These are phyloP conservation scores for Boletales sp. DNA, from an alignment of 768 basidiomycete genomes.

Conservation along the genomic window DNA sequence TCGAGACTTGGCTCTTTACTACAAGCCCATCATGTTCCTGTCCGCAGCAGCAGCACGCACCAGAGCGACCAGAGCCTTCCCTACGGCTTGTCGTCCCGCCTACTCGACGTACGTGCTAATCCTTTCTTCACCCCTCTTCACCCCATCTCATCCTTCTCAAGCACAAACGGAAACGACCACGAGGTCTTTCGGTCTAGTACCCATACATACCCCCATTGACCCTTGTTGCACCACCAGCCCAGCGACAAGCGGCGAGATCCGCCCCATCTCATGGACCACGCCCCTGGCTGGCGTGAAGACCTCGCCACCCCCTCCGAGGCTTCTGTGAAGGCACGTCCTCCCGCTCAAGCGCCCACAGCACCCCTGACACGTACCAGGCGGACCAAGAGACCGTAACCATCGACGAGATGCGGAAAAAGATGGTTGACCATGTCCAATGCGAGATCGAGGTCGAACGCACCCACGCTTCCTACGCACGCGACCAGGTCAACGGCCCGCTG, in stretches of 20 bases:
- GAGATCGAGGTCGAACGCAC: constrained; percentile 17
- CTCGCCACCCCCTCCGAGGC: constrained; percentile 67
- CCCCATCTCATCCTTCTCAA: too few species aligned
- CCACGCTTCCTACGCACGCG: constrained; percentile 27
- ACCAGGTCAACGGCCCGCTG: constrained; percentile 27
- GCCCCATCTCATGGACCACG: constrained; percentile 38
- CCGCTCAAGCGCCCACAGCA: too few species aligned
- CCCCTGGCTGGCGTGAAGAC: constrained; percentile 71
- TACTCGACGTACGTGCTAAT: constrained; percentile 4
- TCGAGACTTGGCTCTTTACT: too few species aligned
- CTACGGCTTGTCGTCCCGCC: too few species aligned
- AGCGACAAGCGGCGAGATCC: constrained; percentile 45
- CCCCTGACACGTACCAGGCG: constrained; percentile 15
- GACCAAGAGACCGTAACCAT: constrained; percentile 17
- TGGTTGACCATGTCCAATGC: constrained; percentile 14
- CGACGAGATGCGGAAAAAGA: constrained; percentile 21
- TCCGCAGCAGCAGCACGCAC: too few species aligned
- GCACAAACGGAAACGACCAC: too few species aligned
- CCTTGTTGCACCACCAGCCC: too few species aligned
- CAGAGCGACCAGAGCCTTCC: too few species aligned
- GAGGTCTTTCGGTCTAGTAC: too few species aligned
- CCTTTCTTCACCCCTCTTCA: too few species aligned
- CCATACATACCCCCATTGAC: too few species aligned
- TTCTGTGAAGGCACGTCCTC: constrained; percentile 47
- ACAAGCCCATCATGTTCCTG: too few species aligned